Evolutionary conservation across 192 early-diverging fungal species (phyloP).

Genomic region (Linnemannia elongata): DNA sequence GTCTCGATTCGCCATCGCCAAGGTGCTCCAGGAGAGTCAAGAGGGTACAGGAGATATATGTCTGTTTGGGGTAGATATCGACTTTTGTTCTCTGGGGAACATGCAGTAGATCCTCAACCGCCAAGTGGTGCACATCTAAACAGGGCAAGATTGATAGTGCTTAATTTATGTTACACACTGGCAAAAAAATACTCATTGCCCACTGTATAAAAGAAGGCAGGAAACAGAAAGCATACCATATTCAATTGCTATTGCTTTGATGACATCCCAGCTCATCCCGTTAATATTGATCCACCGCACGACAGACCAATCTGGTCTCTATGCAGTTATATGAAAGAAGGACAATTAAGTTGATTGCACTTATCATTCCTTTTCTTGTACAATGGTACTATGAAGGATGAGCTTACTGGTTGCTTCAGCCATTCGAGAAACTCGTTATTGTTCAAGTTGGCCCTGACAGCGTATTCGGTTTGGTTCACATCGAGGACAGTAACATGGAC

Average conservation of each 20-base stretch:
- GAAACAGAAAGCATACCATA: slow-evolving; percentile 39
- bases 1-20: not conserved
- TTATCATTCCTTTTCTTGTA: not conserved
- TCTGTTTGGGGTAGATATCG: slow-evolving; percentile 17
- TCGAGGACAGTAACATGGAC: slow-evolving; percentile 12
- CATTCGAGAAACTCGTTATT: slow-evolving; percentile 14
- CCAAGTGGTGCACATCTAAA: slow-evolving; percentile 20
- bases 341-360: not conserved
- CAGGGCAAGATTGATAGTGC: no score
- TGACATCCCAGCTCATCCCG: slow-evolving; percentile 53
- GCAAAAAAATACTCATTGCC: not conserved
- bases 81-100: slow-evolving; percentile 25
- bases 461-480: not conserved
- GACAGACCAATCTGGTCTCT: slow-evolving; percentile 41
- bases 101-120: slow-evolving; percentile 20
- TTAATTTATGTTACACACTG: not conserved
- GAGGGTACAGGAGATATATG: slow-evolving; percentile 5
- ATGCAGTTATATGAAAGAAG: not conserved
- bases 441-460: not conserved
- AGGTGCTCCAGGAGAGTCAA: slow-evolving; percentile 4
- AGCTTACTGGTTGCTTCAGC: slow-evolving; percentile 9
- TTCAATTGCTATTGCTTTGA: slow-evolving; percentile 41
- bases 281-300: slow-evolving; percentile 65
- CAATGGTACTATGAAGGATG: not conserved
- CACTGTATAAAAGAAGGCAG: not conserved